phyloP scores from a whole-genome alignment of 805 yeast genomes.

The Millerozyma miso region DNA sequence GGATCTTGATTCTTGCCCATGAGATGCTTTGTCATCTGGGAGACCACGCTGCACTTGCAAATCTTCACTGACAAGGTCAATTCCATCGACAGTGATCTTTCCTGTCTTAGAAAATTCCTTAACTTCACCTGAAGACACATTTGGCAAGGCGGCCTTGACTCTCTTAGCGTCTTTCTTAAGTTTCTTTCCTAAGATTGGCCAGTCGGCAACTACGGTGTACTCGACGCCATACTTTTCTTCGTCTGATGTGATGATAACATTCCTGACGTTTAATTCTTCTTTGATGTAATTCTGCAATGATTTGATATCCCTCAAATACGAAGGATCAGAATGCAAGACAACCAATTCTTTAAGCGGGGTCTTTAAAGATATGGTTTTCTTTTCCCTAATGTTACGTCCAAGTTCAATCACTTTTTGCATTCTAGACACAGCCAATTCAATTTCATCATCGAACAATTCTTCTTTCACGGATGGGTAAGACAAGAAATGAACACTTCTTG shows the following conservation, averaged over 20 bases:
- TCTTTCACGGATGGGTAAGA: slow-evolving; percentile 81
- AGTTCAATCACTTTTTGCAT: slow-evolving; percentile 97
- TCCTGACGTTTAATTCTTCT: slow-evolving; percentile 92
- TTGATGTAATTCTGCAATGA: slow-evolving; percentile 72
- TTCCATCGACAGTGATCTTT: slow-evolving; percentile 81
- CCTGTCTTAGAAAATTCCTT: slow-evolving; percentile 70
- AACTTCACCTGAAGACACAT: slow-evolving; percentile 76
- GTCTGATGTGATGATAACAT: slow-evolving; percentile 78
- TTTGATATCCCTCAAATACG: slow-evolving; percentile 72
- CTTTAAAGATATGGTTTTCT: slow-evolving; percentile 88
- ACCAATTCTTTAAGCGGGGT: slow-evolving; percentile 89
- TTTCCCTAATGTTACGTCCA: slow-evolving; percentile 95
- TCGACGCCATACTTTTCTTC: slow-evolving; percentile 90
- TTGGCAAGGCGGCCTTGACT: slow-evolving; percentile 91
- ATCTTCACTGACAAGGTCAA: slow-evolving; percentile 82
- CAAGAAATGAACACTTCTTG: slow-evolving; percentile 89
- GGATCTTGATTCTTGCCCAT: slow-evolving; percentile 83
- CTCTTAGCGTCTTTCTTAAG: slow-evolving; percentile 88
- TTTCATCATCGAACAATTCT: slow-evolving; percentile 74
- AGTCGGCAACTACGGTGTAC: slow-evolving; percentile 94
- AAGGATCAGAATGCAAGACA: slow-evolving; percentile 74
- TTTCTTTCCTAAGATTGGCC: slow-evolving; percentile 98
- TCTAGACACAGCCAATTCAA: slow-evolving; percentile 84
- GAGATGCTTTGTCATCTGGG: slow-evolving; percentile 58
- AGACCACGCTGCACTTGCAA: slow-evolving; percentile 86